phyloP scores from a whole-genome alignment of 495 filamentous ascomycete species.

The Entonaema liquescens region DNA sequence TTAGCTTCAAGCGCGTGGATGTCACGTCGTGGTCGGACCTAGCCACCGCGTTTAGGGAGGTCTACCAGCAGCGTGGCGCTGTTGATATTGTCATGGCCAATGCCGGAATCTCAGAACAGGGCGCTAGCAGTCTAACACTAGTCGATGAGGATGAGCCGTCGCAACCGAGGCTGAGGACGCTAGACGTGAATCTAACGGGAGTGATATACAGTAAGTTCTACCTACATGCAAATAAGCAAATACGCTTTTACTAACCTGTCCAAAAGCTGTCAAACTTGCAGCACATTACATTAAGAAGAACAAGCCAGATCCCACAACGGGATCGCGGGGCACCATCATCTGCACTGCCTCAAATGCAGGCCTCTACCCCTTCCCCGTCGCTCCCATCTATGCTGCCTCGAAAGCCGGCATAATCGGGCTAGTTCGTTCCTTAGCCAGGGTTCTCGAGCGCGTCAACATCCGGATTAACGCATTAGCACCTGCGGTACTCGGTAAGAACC shows the following conservation, averaged over 20 bases:
- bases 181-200: conserved; percentile 61
- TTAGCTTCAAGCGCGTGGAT: conserved; percentile 58
- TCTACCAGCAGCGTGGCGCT: conserved; percentile 48
- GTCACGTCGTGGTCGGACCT: conserved; percentile 61
- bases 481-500: conserved; percentile 56
- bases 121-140: conserved; percentile 43
- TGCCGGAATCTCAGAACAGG: conserved; percentile 62
- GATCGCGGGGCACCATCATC: conserved; percentile 58
- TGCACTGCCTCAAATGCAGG: conserved; percentile 68
- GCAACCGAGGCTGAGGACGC: conserved; percentile 51
- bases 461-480: conserved; percentile 65
- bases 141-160: conserved; percentile 48
- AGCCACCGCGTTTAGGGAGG: conserved; percentile 52
- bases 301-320: conserved; percentile 14
- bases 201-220: conserved; percentile 57
- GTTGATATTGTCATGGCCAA: conserved; percentile 66
- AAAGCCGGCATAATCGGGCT: conserved; percentile 63
- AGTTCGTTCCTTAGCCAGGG: conserved; percentile 56
- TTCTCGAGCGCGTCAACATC: conserved; percentile 54
- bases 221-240: background rate
- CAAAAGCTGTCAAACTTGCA: conserved; percentile 59
- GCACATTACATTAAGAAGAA: conserved; percentile 64
- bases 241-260: background rate
- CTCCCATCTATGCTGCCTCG: conserved; percentile 61
- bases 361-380: conserved; percentile 63